Percentiles rank a stretch among this genome's conserved stretches.
These are phyloP conservation scores for Rhodosporidiobolus sp. DNA, from an alignment of 768 basidiomycete genomes.

Conservation along the genomic window DNA sequence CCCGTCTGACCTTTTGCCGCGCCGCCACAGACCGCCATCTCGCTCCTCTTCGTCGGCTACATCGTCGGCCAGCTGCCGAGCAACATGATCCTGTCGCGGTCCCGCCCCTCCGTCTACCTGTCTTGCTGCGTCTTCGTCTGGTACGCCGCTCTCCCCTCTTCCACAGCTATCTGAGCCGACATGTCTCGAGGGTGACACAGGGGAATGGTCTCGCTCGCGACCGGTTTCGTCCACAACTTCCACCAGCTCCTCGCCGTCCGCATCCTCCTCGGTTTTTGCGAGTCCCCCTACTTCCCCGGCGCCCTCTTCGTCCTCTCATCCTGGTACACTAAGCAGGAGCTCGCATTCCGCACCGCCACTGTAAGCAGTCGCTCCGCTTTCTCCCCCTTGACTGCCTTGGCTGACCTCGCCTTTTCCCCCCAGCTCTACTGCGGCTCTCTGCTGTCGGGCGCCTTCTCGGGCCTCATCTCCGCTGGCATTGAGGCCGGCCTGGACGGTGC, in stretches of 20 bases:
- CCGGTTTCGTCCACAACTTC: slow-evolving; percentile 42
- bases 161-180: background rate
- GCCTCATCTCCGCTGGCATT: slow-evolving; percentile 27
- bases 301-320: slow-evolving; percentile 42
- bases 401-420: background rate
- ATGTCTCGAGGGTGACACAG: background rate
- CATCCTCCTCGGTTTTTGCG: slow-evolving; percentile 44
- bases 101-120: slow-evolving; percentile 31
- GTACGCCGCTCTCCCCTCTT: background rate
- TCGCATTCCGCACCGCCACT: slow-evolving; percentile 23
- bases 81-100: slow-evolving; percentile 29
- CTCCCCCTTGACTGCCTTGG: background rate
- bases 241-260: slow-evolving; percentile 40
- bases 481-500: slow-evolving; percentile 24
- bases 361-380: background rate
- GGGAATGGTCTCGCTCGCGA: slow-evolving; percentile 36
- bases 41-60: slow-evolving; percentile 33
- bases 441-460: slow-evolving; percentile 37
- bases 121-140: slow-evolving; percentile 28
- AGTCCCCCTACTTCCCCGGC: slow-evolving; percentile 44
- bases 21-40: slow-evolving; percentile 1
- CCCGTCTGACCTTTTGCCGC: background rate
- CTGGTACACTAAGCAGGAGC: slow-evolving; percentile 46
- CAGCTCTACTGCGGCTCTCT: slow-evolving; percentile 34
- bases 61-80: slow-evolving; percentile 31